Base-by-base conservation (phyloP, 2,329 filamentous ascomycete genomes). In the Fusarium udum region DNA sequence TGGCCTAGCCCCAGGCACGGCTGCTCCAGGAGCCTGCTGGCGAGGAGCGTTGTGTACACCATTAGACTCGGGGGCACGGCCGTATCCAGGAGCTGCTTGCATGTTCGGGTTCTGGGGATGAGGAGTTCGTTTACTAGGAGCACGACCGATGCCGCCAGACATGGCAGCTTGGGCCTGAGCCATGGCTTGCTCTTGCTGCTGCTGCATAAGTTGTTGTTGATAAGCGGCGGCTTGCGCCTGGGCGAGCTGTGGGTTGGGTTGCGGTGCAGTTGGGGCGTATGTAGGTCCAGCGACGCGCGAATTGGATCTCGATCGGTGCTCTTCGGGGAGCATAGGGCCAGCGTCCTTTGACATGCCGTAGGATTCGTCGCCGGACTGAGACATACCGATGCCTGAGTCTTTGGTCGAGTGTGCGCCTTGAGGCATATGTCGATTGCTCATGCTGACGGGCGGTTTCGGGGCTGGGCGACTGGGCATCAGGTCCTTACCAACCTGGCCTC, bases 101-200 rank as follows among this genome's bases (percentile, higher is more conserved):
- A 70, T 74, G 12, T 73, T 68, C 24, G 76, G 67, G 36, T 63
- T 72, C 32, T 80, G 80, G 32, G 78, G 77, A 4, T 78, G 79
- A 43, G 61, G 85, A 79, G 90, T 90, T 77, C 91, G 89, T 80
- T 95, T 93, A 83, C 94, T 95, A 63, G 92, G 88, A 72, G 89
- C 92, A 72, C 93, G 90, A 64, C 92, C 89, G 13, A 97, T 82
- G 76, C 94, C 91, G 37, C 90, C 89, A 36, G 88, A 87, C 85
- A 94, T 92, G 70, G 92, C 90, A 75, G 95, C 92, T 79, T 97
- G 93, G 7, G 93, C 92, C 74, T 93, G 90, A 13, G 90, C 90
- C 87, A 95, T 90, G 42, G 93, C 93, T 78, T 95, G 92, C 78
- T 97, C 93, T 80, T 97, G 95, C 80, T 97, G 94, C 77, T 96